A percentile compares a stretch with the other conserved stretches of the same genome.
phyloP scores from a whole-genome alignment of 352 stramenopile genomes.

The Albugo candida region DNA sequence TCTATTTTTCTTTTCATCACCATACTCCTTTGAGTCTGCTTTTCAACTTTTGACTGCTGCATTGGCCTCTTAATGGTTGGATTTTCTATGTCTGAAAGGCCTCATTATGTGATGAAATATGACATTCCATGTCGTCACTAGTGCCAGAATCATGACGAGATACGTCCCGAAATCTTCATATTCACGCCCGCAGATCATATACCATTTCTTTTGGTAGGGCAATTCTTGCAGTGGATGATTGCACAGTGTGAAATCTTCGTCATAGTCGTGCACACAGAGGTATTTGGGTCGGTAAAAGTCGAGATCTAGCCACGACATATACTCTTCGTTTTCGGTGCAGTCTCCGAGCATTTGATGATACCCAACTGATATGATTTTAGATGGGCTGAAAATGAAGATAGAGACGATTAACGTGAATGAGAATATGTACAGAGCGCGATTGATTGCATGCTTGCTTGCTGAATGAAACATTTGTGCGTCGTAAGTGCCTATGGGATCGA shows the following conservation, averaged over 20 bases:
- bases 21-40: neutral
- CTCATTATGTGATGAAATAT: conserved; percentile 57
- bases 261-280: conserved; percentile 53
- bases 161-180: conserved; percentile 40
- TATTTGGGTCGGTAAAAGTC: conserved; percentile 23
- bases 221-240: conserved; percentile 28
- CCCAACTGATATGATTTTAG: conserved; percentile 46
- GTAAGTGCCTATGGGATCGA: conserved; percentile 45
- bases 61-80: conserved; percentile 11
- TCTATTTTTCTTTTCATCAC: neutral
- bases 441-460: conserved; percentile 60
- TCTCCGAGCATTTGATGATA: conserved; percentile 58
- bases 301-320: conserved; percentile 39
- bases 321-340: conserved; percentile 32
- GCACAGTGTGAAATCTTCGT: conserved; percentile 73
- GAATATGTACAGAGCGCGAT: conserved; percentile 65
- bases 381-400: conserved; percentile 35
- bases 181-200: conserved; percentile 64
- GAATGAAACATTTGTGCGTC: conserved; percentile 68
- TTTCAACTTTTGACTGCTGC: conserved; percentile 4
- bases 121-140: conserved; percentile 27
- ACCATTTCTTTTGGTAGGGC: conserved; percentile 46
- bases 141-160: conserved; percentile 21
- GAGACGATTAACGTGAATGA: conserved; percentile 36
- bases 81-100: conserved; percentile 9